These are phyloP conservation scores for Candida xiaguanensis DNA, from an alignment of 805 yeast species.

Conservation along the genomic window DNA sequence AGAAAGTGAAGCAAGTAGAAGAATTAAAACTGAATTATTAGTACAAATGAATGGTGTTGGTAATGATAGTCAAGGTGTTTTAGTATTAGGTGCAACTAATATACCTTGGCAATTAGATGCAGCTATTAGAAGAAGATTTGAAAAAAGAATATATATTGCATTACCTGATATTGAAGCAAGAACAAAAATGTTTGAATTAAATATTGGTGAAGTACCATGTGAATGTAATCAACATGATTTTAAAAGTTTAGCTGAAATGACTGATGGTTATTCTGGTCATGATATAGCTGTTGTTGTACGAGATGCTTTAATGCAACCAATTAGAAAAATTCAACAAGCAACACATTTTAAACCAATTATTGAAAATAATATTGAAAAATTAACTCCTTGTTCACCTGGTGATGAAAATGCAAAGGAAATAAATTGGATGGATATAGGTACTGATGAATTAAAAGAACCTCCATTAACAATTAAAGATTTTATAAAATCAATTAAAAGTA, in stretches of 20 bases:
- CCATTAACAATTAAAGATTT: constrained; percentile 87
- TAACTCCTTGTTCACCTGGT: constrained; percentile 98
- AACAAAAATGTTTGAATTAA: constrained; percentile 88
- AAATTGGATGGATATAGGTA: constrained; percentile 90
- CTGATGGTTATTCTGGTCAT: constrained; percentile 96
- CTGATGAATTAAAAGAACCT: constrained; percentile 89
- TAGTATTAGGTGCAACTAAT: constrained; percentile 95
- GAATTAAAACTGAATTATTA: constrained; percentile 91
- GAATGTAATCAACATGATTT: constrained; percentile 69
- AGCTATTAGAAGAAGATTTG: constrained; percentile 95
- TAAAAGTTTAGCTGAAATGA: constrained; percentile 80
- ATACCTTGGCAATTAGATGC: constrained; percentile 99
- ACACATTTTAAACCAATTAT: constrained; percentile 80
- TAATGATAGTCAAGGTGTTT: constrained; percentile 85
- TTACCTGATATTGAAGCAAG: constrained; percentile 93
- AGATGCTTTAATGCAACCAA: constrained; percentile 98
- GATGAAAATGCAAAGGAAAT: constrained; percentile 79
- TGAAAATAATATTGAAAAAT: constrained; percentile 42
- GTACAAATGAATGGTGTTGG: constrained; percentile 99
- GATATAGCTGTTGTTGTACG: constrained; percentile 95
- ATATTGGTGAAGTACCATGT: constrained; percentile 89
- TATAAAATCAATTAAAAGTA: constrained; percentile 83
- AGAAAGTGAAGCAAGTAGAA: constrained; percentile 91
- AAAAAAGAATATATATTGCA: constrained; percentile 90
- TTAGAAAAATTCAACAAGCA: constrained; percentile 90